Evolutionary conservation across 306 rosid genomes (phyloP).

Genomic region (Mimosa pudica): DNA sequence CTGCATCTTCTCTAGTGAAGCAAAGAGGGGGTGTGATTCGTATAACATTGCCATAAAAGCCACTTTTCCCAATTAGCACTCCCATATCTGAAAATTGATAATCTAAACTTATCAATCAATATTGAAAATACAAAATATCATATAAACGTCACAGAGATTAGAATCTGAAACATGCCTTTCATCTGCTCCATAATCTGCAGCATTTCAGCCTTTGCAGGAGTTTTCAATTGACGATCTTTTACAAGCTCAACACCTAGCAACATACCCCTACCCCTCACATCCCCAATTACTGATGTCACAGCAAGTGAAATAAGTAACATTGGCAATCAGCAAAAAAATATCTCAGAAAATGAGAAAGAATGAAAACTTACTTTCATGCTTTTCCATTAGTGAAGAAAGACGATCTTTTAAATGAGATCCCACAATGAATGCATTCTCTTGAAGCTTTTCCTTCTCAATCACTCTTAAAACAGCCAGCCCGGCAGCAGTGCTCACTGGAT

Average conservation of each 20-base stretch:
- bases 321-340: background rate
- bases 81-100: constrained; percentile 47
- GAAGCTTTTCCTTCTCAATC: constrained; percentile 52
- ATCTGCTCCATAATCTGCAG: constrained; percentile 41
- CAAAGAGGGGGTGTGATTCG: constrained; percentile 58
- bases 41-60: constrained; percentile 50
- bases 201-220: constrained; percentile 48
- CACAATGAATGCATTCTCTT: constrained; percentile 42
- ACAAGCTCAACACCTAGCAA: constrained; percentile 57
- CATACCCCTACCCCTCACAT: constrained; percentile 58
- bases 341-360: constrained; percentile 1
- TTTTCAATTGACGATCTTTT: constrained; percentile 39
- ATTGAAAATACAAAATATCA: background rate
- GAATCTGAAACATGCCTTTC: constrained; percentile 42
- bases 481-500: constrained; percentile 46
- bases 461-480: constrained; percentile 53
- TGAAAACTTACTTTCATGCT: constrained; percentile 42
- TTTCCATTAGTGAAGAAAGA: constrained; percentile 46
- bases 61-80: constrained; percentile 53
- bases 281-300: constrained; percentile 45
- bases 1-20: constrained; percentile 60
- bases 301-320: background rate
- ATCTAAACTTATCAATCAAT: background rate
- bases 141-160: background rate
- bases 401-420: constrained; percentile 48